These are phyloP conservation scores for Xylaria sp. DNA, from an alignment of 2,329 filamentous ascomycete genomes.

Conservation along the genomic window DNA sequence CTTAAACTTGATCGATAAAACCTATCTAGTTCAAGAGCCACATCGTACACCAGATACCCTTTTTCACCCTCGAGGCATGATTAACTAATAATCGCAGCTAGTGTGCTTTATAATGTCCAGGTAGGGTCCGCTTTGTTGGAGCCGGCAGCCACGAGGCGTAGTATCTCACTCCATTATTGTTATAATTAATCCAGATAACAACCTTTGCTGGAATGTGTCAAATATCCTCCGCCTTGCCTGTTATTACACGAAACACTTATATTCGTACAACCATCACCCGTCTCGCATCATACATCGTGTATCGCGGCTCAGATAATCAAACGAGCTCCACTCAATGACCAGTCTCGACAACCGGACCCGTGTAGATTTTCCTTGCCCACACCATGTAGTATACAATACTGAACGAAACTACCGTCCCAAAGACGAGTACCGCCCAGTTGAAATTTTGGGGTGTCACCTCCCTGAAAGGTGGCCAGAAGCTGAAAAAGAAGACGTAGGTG, in stretches of 20 bases:
- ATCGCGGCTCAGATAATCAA: background rate
- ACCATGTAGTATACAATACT: slow-evolving; percentile 43
- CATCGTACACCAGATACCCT: background rate
- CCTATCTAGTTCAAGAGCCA: background rate
- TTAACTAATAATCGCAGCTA: background rate
- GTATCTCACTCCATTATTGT: background rate
- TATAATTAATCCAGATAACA: background rate
- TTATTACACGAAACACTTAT: background rate
- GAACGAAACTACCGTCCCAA: slow-evolving; percentile 40
- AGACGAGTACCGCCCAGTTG: slow-evolving; percentile 42
- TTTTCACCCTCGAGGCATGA: background rate
- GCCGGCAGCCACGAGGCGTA: background rate
- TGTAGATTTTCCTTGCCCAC: slow-evolving; percentile 43
- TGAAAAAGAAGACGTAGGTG: slow-evolving; percentile 42
- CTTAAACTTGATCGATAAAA: background rate
- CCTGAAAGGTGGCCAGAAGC: slow-evolving; percentile 41
- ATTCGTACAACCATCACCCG: background rate
- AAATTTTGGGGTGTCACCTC: slow-evolving; percentile 43
- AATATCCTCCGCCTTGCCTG: background rate
- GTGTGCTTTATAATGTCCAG: background rate
- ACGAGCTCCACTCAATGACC: slow-evolving; percentile 11
- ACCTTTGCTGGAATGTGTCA: background rate
- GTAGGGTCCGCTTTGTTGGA: background rate
- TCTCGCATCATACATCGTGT: background rate
- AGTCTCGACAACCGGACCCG: slow-evolving; percentile 40